These are phyloP conservation scores for Dactylellina parvicollis DNA, from an alignment of 2,329 filamentous ascomycete species.

Conservation along the genomic window DNA sequence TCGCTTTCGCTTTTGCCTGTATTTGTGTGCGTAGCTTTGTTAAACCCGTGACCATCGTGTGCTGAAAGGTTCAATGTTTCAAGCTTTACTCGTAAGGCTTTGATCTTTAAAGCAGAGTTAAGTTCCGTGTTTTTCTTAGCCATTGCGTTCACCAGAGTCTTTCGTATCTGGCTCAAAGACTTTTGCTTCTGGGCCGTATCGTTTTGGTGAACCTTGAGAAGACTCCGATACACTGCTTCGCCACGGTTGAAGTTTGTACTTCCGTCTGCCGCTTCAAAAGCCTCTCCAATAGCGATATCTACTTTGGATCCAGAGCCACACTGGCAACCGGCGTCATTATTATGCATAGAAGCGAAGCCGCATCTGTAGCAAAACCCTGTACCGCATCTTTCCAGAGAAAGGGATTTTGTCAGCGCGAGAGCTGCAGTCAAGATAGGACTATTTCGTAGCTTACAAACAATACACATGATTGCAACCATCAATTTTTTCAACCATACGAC, in stretches of 20 bases:
- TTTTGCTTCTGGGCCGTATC: not conserved
- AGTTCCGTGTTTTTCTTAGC: slow-evolving; percentile 9
- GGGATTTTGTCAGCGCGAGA: not conserved
- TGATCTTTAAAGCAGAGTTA: not conserved
- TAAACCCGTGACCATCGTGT: too few species aligned
- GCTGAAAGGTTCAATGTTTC: not conserved
- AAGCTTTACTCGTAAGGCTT: not conserved
- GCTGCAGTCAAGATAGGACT: not conserved
- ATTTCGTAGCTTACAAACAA: slow-evolving; percentile 26
- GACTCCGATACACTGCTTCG: not conserved
- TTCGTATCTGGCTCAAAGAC: not conserved
- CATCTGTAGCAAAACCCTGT: slow-evolving; percentile 11
- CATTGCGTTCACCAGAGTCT: not conserved
- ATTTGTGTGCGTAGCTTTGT: too few species aligned
- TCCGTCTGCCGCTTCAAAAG: too few species aligned
- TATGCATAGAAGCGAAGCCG: not conserved
- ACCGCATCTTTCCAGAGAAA: slow-evolving; percentile 7
- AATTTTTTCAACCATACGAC: slow-evolving; percentile 6
- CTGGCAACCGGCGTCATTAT: not conserved
- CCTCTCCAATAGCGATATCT: not conserved
- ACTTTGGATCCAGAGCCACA: not conserved
- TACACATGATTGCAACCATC: slow-evolving; percentile 21
- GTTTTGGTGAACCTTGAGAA: not conserved
- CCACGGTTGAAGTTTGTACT: not conserved
- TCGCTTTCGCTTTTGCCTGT: not conserved